Evolutionary conservation across 2,329 filamentous ascomycete genomes (phyloP).

Genomic region (Penicillium vulpinum): DNA sequence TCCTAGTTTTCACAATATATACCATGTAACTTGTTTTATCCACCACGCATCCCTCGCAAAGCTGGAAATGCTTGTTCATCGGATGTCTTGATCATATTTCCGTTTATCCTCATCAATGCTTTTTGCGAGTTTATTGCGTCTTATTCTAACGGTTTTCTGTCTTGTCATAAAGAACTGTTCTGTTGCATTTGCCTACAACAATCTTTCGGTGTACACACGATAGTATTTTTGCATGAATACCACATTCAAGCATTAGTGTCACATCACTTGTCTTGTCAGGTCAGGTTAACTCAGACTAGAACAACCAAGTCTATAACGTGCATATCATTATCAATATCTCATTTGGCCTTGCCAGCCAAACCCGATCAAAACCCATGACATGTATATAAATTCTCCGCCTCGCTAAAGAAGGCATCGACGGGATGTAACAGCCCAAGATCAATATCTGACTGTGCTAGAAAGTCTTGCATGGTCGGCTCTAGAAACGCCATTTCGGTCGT

Average conservation of each 20-base stretch:
- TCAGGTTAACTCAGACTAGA: background rate
- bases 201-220: background rate
- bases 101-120: background rate
- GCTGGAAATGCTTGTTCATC: background rate
- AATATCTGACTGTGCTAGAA: conserved; percentile 41
- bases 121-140: background rate
- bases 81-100: background rate
- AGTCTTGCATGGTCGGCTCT: conserved; percentile 43
- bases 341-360: background rate
- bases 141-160: background rate
- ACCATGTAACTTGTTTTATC: background rate
- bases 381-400: conserved; percentile 35
- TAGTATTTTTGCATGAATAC: background rate
- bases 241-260: background rate
- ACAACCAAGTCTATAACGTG: background rate
- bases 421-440: conserved; percentile 38
- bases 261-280: background rate
- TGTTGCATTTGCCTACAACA: background rate
- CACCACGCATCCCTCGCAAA: background rate
- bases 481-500: conserved; percentile 42
- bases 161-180: background rate
- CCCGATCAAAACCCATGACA: conserved; percentile 23
- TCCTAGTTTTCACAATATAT: background rate
- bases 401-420: conserved; percentile 38
- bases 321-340: background rate